These are phyloP conservation scores for Tetramitus jugosus DNA, from an alignment of 208 protist species.

Conservation along the genomic window DNA sequence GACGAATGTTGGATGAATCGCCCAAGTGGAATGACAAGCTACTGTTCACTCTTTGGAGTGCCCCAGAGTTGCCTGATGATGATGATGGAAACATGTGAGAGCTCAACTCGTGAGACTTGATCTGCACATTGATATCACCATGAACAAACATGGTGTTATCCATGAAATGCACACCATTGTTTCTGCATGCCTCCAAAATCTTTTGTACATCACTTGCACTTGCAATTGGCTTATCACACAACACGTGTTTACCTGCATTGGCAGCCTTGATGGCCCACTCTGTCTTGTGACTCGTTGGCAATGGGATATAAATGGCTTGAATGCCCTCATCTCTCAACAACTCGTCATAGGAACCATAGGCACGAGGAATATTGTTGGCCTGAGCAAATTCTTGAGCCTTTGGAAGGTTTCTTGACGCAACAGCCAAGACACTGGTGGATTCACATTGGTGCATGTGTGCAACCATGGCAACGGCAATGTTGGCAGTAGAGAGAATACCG, in stretches of 20 bases:
- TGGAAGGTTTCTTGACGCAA: not conserved
- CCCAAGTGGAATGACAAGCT: not conserved
- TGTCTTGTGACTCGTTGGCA: constrained; percentile 10
- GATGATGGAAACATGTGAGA: too few species aligned
- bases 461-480: not conserved
- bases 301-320: constrained; percentile 27
- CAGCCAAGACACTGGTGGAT: too few species aligned
- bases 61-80: not conserved
- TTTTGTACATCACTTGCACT: not conserved
- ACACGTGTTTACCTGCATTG: constrained; percentile 24
- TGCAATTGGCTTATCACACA: constrained; percentile 20
- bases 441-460: not conserved
- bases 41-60: not conserved
- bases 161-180: constrained; percentile 24
- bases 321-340: constrained; percentile 15
- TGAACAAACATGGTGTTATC: constrained; percentile 17
- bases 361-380: not conserved
- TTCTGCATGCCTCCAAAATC: constrained; percentile 1
- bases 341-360: constrained; percentile 25
- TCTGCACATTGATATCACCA: not conserved
- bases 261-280: constrained; percentile 25
- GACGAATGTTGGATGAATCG: not conserved
- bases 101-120: not conserved
- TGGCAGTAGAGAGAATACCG: constrained; percentile 4
- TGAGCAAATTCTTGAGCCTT: constrained; percentile 8